Base-by-base conservation (phyloP, 2,329 filamentous ascomycete genomes). In the Aureobasidium mangrovei region DNA sequence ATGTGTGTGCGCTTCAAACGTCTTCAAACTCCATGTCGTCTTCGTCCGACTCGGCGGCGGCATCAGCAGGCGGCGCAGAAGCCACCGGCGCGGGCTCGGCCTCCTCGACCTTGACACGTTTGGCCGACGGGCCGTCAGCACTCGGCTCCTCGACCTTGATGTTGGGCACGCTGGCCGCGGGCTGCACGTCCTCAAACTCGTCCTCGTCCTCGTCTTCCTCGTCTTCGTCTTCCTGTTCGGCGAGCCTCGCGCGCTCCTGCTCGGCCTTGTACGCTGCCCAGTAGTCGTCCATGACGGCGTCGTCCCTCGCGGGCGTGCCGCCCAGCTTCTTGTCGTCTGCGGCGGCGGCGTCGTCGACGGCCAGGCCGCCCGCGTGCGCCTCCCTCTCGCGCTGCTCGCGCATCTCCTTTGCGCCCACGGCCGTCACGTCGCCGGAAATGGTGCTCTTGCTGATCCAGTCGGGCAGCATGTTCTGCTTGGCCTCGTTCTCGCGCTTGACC, bases 191-290 rank as follows among this genome's bases (percentile, higher is more conserved):
- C 60, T 77, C 76, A 56, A 78, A 78, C 6, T 78, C 76, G 9
- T 73, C 74, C 27, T 75, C 74, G 1, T 73, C 72, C 53, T 77
- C 75, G 12, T 75, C 72, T 40, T 73, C 74, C n/a, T 75, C 77
- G 29, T 80, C 74, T 36, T 75, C 72, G 12, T 74, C 69, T 5
- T 68, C 64, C 51, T 70, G 65, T 41, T 68, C 65, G 10, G 68
- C 68, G 43, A 70, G 63, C 43, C 70, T 64, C 24, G 41, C 51
- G 33, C 53, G 28, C 48, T 66, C 74, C 66, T 84, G 78, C 58
- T 83, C 80, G 4, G 76, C 78, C 61, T 82, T 83, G 18, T 89
- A 74, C 56, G 78, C 79, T 36, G 79, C 79, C 65, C 87, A 89
- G 55, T 86, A 81, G 53, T 81, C 80, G 54, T 84, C 83, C 58